Base-by-base conservation (phyloP, 2,329 filamentous ascomycete species). In the Pleochaeta shiraiana region DNA sequence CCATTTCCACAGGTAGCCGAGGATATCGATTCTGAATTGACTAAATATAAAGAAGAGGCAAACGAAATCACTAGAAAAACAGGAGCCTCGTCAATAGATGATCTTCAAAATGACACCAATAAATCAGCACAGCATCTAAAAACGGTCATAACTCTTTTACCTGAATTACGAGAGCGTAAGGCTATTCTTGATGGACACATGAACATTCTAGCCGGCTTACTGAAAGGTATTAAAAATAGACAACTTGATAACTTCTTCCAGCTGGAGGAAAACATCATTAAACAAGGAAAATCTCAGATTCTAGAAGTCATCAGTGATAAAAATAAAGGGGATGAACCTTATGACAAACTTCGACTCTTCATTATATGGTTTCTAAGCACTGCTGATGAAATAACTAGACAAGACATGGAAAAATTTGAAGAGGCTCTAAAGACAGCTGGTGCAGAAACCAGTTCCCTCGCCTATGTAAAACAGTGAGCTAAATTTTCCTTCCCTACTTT, bases 281-380 rank as follows among this genome's bases (percentile, higher is more conserved):
- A 95, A 76, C 89, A 95, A 74, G 89, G 86, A 63, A 95, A 95
- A 75, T 78, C 85, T 1, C 91, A 97, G 73, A 85, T 97, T 66
- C 77, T 97, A 45, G 90, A 97, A 65, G 78, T 95, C 14, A 83
- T 98, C 72, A 90, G 86, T 69, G 88, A 93, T 68, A 75, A 81
- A 1, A 83, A 84, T 67, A 95, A 95, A 75, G 93, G 93, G 63
- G 88, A 83, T 55, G 82, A 95, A 61, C 84, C 93, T 1, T 77
- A 85, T 26, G 93, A 98, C 74, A 97, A 97, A 76, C 81, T 98
- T 31, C 83, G 93, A 50, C 77, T 97, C 14, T 98, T 98, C 74
- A 86, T 97, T 68, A 96, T 98, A 70, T 98, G 93, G 93, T 93
- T 88, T 76, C 77, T 98, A 64, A 96, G 90, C 73, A 95, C 90